Conservation (phyloP, 345 rosid species). For the Eutrema yunnanense region DNA sequence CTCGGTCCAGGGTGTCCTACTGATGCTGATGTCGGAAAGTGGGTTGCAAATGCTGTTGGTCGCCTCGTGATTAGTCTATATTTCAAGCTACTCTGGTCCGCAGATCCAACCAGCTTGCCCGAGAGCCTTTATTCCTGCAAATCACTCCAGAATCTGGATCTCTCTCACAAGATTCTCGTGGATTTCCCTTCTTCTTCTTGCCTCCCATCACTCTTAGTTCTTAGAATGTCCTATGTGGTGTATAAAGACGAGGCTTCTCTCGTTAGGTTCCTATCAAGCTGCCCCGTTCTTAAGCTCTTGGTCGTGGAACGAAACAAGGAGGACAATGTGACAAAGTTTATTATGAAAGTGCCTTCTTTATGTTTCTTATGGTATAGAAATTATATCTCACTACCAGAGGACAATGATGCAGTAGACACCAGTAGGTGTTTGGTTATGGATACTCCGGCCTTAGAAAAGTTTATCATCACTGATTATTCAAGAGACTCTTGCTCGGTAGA, state of each 20-base stretch:
- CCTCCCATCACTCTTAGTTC: neutral
- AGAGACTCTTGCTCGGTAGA: neutral
- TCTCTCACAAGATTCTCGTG: neutral
- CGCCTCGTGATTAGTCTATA: neutral
- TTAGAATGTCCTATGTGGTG: neutral
- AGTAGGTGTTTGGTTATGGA: too few relatives aligned
- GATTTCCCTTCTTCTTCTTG: slow-evolving; percentile 1
- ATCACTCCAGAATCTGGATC: neutral
- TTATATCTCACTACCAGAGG: neutral
- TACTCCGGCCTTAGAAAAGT: too few relatives aligned
- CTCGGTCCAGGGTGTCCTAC: neutral
- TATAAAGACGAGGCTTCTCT: slow-evolving; percentile 19
- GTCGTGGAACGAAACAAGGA: neutral
- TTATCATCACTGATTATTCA: neutral
- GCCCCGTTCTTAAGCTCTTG: neutral
- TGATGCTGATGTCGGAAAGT: neutral
- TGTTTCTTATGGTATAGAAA: neutral
- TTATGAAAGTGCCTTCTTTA: slow-evolving; percentile 7
- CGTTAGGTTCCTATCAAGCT: neutral
- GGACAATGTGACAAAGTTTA: slow-evolving; percentile 9
- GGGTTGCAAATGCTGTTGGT: neutral
- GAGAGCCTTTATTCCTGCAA: neutral
- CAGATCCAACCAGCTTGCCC: neutral
- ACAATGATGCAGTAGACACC: neutral
- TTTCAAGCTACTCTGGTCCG: neutral